A percentile compares a stretch with the other conserved stretches of the same genome.
Evolutionary conservation across 1,284 basidiomycete species (phyloP).

Genomic region (Malassezia psittaci): DNA sequence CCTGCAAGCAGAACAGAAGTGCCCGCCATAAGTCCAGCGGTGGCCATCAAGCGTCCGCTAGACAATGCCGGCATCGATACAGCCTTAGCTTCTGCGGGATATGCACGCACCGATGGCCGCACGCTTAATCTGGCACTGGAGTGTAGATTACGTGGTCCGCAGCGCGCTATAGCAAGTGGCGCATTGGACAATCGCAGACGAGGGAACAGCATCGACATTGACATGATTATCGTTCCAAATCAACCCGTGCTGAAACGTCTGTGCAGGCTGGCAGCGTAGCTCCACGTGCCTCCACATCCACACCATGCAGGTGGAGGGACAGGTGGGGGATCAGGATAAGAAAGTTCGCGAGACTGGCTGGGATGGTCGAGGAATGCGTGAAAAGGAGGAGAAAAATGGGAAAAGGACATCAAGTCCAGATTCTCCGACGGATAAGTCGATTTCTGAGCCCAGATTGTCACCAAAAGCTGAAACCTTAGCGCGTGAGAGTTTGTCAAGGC

Average conservation of each 20-base stretch:
- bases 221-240: not conserved
- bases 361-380: no score
- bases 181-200: not conserved
- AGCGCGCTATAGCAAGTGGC: not conserved
- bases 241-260: not conserved
- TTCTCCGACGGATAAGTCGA: no score
- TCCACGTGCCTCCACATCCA: slow-evolving; percentile 1
- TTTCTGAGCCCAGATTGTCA: no score
- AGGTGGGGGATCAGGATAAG: no score
- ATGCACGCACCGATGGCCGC: slow-evolving; percentile 5
- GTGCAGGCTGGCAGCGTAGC: not conserved
- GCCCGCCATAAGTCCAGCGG: slow-evolving; percentile 10
- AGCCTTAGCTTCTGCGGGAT: not conserved
- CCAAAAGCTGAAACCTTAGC: no score
- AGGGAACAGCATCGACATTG: not conserved
- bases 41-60: slow-evolving; percentile 1
- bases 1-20: slow-evolving; percentile 6
- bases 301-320: not conserved
- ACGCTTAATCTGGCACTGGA: not conserved
- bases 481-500: no score
- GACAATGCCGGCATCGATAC: not conserved
- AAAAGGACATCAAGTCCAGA: no score
- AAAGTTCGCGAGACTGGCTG: no score
- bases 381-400: no score
- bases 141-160: not conserved